Percentiles rank a stretch among this genome's conserved stretches.
These are phyloP conservation scores for Escallonia rubra DNA, from an alignment of 129 eudicot species.

Conservation along the genomic window DNA sequence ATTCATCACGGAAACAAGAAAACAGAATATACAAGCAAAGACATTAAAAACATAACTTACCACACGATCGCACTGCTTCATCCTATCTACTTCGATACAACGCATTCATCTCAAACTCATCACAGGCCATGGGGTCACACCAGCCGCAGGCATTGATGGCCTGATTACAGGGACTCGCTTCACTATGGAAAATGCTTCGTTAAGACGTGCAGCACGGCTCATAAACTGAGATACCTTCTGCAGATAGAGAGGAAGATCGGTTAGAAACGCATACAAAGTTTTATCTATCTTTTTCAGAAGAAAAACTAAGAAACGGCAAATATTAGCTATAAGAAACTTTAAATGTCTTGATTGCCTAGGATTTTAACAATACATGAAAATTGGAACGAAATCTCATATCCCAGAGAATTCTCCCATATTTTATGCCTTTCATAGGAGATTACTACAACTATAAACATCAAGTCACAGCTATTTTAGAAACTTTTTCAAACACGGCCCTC, in stretches of 20 bases:
- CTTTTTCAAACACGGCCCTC: no score
- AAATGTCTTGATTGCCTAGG: no score
- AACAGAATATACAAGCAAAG: conserved; percentile 8
- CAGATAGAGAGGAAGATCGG: conserved; percentile 9
- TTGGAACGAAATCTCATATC: no score
- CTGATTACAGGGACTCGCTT: conserved; percentile 72
- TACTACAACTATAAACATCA: no score
- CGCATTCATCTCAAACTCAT: conserved; percentile 56
- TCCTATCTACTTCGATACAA: not conserved
- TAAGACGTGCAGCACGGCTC: conserved; percentile 77
- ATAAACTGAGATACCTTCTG: conserved; percentile 94
- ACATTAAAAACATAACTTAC: not conserved
- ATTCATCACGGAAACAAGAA: not conserved
- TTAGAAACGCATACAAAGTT: no score
- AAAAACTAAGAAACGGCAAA: no score
- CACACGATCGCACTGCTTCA: not conserved
- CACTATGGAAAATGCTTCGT: conserved; percentile 89
- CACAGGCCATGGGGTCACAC: conserved; percentile 70
- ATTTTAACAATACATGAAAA: no score
- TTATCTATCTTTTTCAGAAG: no score
- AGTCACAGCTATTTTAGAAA: no score
- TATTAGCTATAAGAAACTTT: no score
- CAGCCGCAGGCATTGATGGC: conserved; percentile 68
- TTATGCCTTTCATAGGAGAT: no score
- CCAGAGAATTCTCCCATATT: no score